Conservation (phyloP, 768 basidiomycete genomes). For the Psilocybe cyanescens region DNA sequence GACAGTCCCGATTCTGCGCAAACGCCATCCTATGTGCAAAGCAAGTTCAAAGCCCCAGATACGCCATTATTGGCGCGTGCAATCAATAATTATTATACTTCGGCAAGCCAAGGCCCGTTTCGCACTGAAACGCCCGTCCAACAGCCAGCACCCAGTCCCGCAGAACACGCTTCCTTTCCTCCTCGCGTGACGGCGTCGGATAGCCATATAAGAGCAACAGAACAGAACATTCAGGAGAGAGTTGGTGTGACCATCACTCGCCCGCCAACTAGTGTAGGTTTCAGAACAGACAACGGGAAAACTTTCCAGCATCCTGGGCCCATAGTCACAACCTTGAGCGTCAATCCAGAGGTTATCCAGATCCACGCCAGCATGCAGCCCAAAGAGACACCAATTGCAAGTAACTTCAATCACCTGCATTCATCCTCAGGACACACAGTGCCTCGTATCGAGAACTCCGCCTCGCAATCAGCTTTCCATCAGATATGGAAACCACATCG, state of each 20-base stretch:
- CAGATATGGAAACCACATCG: not conserved
- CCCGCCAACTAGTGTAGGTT: conserved; percentile 11
- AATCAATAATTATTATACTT: not conserved
- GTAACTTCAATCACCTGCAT: not conserved
- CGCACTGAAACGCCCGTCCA: not conserved
- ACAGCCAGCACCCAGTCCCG: not conserved
- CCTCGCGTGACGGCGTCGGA: not conserved
- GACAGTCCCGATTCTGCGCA: not conserved
- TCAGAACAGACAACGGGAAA: not conserved
- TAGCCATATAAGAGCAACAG: not conserved
- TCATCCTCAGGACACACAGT: not conserved
- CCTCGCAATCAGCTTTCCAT: not conserved
- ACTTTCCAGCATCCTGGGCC: not conserved
- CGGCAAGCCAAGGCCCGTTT: not conserved
- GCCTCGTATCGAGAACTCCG: not conserved
- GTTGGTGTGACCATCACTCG: conserved; percentile 2
- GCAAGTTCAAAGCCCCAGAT: not conserved
- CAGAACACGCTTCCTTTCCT: not conserved
- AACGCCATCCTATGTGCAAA: not conserved
- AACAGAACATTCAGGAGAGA: conserved; percentile 5
- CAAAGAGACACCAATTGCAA: not conserved
- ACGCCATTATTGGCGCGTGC: not conserved
- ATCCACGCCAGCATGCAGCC: not conserved
- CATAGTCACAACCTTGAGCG: not conserved
- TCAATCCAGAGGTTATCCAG: not conserved